Base-by-base conservation (phyloP, 2,329 filamentous ascomycete genomes). In the Tolypocladium ovalisporum region DNA sequence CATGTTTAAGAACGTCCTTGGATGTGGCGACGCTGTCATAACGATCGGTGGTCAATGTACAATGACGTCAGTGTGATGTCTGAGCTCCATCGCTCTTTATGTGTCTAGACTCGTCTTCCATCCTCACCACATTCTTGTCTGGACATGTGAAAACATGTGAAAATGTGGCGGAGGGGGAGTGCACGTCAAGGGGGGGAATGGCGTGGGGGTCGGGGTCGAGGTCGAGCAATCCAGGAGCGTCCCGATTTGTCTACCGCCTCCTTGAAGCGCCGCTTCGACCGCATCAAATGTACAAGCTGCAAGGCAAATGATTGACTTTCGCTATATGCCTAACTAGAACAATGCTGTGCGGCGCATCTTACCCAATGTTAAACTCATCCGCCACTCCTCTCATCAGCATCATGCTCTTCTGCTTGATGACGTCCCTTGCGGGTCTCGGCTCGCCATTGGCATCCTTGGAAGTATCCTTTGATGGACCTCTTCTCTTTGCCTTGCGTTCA, bases 281-380 rank as follows among this genome's bases (percentile, higher is more conserved):
- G 17, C 4, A 13, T 49, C 17, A 19, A 19, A 9, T 27, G 3
- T 29, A 12, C 17, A 17, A 49, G 22, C 6, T 29, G 17, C 27
- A 19, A 49, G 34, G 47, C 47, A 51, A 34, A n/a, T 4, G 6
- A 51, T 34, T n/a, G 10, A 6, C 5, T 35, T 51, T 34, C 47
- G 47, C 47, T 35, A 22, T 22, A 22, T 34, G 19, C 47, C 19
- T 34, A 13, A 22, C 47, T 19, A 24, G 54, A 6, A 13, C 17
- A 29, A 22, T 52, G 44, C 39, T 47, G 54, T 27, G 34, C 24
- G 9, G 27, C 24, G 10, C 27, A 39, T 29, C 12, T 57, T 73
- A 86, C 19, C 84, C 84, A 67, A 88, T 80, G 67, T 88, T 88
- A 66, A 88, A 88, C 72, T 88, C 85, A 62, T 79, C 78, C 24